Evolutionary conservation across 202 grass and related monocot species (phyloP), one percentile per base, ranked within the genome.

Genomic region (Zizania palustris): DNA sequence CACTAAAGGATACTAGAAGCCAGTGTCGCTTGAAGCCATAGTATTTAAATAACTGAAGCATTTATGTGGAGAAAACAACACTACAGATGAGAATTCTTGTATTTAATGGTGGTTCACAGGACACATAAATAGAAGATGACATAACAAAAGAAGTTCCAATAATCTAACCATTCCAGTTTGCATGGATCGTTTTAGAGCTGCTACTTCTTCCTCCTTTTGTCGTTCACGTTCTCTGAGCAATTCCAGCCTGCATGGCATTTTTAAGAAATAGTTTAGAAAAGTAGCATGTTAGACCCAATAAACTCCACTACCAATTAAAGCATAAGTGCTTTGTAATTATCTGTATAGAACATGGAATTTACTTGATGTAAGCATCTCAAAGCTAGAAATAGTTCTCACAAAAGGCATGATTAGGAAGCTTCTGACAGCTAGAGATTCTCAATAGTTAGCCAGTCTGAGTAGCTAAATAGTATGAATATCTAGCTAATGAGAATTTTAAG

Each of bases 111-210:
- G 20, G 19, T 16, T 43, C 8, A 64, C 37, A 72, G 7, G 61
- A 39, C 49, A 66, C n/a, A 45, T 38, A 8, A 38, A 63, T 1
- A 1, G 16, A 37, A 21, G 14, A 63, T 34, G 37, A 53, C 1
- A 60, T 5, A 1, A 13, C 28, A 65, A 58, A 43, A 57, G 63
- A 59, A 51, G 45, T 7, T 69, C 11, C 12, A 50, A 33, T 50
- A 72, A 77, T 87, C 87, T 82, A 82, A 99, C 96, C 96, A 99
- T 86, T 82, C 96, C 96, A 86, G 83, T 88, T 88, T 99, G 92
- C 96, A 99, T 99, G 21, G 96, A 93, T 35, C 86, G 79, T 79
- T 96, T 99, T 49, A 99, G 73, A 80, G 96, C 86, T 76, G 87
- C 88, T 15, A 96, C 86, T 86, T 99, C 84, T 63, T 90, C 89